Conservation (phyloP, 768 basidiomycete species). For the Leccinum boreale region DNA sequence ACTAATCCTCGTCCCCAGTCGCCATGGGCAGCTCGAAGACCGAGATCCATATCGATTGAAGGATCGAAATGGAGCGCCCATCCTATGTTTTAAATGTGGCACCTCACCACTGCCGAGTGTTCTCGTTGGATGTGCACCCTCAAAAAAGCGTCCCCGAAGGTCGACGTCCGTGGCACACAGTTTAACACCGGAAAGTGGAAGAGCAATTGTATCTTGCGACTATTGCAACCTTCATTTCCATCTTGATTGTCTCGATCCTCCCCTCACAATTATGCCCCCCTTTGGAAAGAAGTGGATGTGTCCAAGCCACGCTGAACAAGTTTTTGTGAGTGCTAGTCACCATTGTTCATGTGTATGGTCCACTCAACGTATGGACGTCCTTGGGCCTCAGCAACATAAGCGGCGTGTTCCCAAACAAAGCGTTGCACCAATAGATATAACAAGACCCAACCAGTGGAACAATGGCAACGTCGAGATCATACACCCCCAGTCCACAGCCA, state of each 20-base stretch:
- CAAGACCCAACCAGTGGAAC: conserved; percentile 71
- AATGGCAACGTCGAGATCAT: conserved; percentile 92
- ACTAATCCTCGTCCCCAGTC: conserved; percentile 41
- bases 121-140: conserved; percentile 49
- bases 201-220: conserved; percentile 88
- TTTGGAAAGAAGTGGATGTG: conserved; percentile 98
- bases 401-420: conserved; percentile 75
- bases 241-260: conserved; percentile 93
- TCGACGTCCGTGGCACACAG: conserved; percentile 39
- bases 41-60: conserved; percentile 84
- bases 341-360: neutral
- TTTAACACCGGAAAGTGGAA: conserved; percentile 53
- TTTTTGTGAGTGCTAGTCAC: conserved; percentile 55
- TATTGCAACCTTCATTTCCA: conserved; percentile 96
- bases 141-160: conserved; percentile 53
- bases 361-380: neutral
- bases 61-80: conserved; percentile 76
- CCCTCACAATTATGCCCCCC: conserved; percentile 79
- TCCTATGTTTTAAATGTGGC: conserved; percentile 91
- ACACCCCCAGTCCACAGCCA: conserved; percentile 54
- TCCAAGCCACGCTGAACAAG: conserved; percentile 91
- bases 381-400: conserved; percentile 59
- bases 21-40: conserved; percentile 86
- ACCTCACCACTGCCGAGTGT: conserved; percentile 67
- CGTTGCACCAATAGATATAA: conserved; percentile 67